These are phyloP conservation scores for Blastobotrys indianensis DNA, from an alignment of 1,139 yeast genomes.

Conservation along the genomic window DNA sequence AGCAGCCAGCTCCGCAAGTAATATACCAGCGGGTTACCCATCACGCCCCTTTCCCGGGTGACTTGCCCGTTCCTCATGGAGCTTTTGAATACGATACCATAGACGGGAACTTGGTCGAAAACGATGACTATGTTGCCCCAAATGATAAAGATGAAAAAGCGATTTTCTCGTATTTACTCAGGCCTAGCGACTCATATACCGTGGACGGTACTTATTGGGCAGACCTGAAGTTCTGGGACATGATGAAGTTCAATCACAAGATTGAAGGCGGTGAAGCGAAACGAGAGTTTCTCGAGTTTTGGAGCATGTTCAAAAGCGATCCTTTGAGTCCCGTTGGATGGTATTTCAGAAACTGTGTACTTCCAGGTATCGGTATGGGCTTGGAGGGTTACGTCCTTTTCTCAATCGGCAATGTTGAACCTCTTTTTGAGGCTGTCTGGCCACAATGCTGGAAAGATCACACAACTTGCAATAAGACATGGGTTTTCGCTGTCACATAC, in stretches of 20 bases:
- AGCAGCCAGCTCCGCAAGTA: no score
- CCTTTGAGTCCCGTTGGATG: conserved; percentile 34
- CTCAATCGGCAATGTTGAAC: conserved; percentile 35
- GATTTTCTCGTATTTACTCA: conserved; percentile 30
- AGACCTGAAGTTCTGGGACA: conserved; percentile 31
- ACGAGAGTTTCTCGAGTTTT: conserved; percentile 24
- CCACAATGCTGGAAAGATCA: conserved; percentile 35
- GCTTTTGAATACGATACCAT: conserved; percentile 33
- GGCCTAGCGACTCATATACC: conserved; percentile 32
- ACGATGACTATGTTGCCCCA: conserved; percentile 21
- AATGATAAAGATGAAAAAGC: conserved; percentile 32
- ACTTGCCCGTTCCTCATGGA: conserved; percentile 35
- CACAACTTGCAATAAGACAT: conserved; percentile 30
- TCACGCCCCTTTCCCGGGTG: conserved; percentile 32
- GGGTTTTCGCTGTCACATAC: conserved; percentile 34
- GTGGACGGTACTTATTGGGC: conserved; percentile 37
- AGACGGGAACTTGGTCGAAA: conserved; percentile 28
- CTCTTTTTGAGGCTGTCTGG: conserved; percentile 33
- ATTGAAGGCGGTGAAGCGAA: conserved; percentile 29
- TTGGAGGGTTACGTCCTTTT: conserved; percentile 37
- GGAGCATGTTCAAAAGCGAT: conserved; percentile 30
- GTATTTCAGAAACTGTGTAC: conserved; percentile 34
- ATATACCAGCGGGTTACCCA: conserved; percentile 5
- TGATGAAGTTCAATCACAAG: conserved; percentile 25
- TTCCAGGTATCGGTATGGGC: conserved; percentile 37